Base-by-base conservation (phyloP, 352 stramenopile species). In the Phytopythium delawarense region DNA sequence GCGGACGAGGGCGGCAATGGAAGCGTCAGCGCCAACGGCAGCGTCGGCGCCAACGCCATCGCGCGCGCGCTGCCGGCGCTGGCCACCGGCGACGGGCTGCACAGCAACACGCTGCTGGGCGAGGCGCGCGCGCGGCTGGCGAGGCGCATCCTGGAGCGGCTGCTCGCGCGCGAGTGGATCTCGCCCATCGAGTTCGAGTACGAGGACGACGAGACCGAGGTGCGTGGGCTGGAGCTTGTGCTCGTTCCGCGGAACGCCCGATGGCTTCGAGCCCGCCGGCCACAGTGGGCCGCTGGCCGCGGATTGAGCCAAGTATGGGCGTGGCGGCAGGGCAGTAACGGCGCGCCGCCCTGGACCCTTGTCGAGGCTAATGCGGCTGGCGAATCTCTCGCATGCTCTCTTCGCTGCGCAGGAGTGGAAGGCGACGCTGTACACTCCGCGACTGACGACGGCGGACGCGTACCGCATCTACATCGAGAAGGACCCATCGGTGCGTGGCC, bases 391-490 rank as follows among this genome's bases (percentile, higher is more conserved):
- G 16, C 40, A 9, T 20, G 16, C 13, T 21, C 4, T 46, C 40
- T 46, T 42, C 46, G 30, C 11, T 55, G 13, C 18, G 56, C 32
- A 80, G 68, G 65, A 76, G 12, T 81, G 79, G 71, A 76, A 79
- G 30, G 67, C 61, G 30, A 81, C 77, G 57, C 53, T 89, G 13
- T 93, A 84, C 55, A 79, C 72, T 23, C 73, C 85, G 28, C 79
- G 82, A 13, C 64, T 93, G 16, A 73, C 71, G 49, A 93, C 84
- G 30, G 76, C 79, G 21, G 81, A 93, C 52, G 84, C 84, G 39
- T 93, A 93, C 61, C 64, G 68, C 49, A 89, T 93, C 61, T 93
- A 93, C 76, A 89, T 93, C 44, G 79, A 91, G 63, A 93, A 93
- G 62, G 81, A 93, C 64, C 67, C 69, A 23, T 70, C 54, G 69